These are phyloP conservation scores for Suhomyces wounanorum DNA, from an alignment of 1,139 yeast genomes.

Conservation along the genomic window DNA sequence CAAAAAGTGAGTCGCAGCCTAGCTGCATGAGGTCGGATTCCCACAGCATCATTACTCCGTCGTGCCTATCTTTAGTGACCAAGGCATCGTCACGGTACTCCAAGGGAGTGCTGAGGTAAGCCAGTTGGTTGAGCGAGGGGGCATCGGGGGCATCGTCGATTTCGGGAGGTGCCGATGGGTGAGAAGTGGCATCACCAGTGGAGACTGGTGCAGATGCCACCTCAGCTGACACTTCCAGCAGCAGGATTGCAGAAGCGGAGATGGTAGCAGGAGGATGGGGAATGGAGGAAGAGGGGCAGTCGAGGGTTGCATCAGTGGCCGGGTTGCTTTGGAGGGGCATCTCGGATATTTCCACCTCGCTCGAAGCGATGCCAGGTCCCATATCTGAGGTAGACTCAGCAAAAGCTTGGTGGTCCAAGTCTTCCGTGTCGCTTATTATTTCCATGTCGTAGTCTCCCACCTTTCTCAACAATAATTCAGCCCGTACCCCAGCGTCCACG, in stretches of 20 bases:
- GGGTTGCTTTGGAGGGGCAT: not conserved
- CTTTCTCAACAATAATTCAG: conserved; percentile 78
- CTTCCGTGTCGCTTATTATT: conserved; percentile 36
- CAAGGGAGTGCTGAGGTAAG: conserved; percentile 66
- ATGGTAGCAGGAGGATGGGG: not conserved
- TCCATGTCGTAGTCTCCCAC: conserved; percentile 60
- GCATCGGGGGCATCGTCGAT: conserved; percentile 33
- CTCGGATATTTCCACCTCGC: conserved; percentile 13
- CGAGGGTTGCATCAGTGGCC: not conserved
- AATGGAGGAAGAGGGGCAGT: not conserved
- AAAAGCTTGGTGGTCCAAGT: conserved; percentile 23
- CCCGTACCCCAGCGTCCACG: conserved; percentile 87
- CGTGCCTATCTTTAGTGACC: conserved; percentile 69
- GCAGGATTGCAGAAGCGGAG: not conserved
- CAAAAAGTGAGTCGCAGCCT: conserved; percentile 72
- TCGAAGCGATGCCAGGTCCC: conserved; percentile 8
- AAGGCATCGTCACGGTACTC: conserved; percentile 73
- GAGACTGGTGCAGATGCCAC: not conserved
- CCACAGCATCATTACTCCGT: conserved; percentile 99
- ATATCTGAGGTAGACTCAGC: conserved; percentile 18
- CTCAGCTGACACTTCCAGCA: not conserved
- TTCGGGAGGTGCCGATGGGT: not conserved
- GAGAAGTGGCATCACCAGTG: not conserved
- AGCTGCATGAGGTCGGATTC: conserved; percentile 79
- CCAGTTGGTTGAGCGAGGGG: conserved; percentile 64